Conservation (phyloP, 495 filamentous ascomycete genomes). For the Viridothelium virens region DNA sequence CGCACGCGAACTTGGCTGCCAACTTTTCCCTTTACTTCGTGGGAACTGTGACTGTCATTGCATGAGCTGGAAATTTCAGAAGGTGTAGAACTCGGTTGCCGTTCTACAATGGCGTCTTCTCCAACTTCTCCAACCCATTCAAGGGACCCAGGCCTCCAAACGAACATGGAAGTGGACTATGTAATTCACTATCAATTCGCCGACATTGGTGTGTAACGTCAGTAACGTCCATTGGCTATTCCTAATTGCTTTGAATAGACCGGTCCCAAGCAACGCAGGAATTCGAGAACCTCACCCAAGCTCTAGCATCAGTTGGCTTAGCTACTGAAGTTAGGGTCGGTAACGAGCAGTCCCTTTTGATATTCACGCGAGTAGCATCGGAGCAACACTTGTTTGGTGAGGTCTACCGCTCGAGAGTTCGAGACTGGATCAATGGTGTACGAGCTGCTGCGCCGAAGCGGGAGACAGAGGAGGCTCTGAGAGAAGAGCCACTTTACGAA, state of each 20-base stretch:
- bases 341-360: slow-evolving; percentile 63
- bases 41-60: neutral
- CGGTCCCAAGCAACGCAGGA: slow-evolving; percentile 57
- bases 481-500: slow-evolving; percentile 66
- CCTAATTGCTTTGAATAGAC: slow-evolving; percentile 40
- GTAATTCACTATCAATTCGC: slow-evolving; percentile 75
- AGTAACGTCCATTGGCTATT: neutral
- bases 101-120: slow-evolving; percentile 16
- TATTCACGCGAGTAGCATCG: slow-evolving; percentile 75
- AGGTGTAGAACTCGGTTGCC: neutral
- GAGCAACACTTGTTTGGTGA: slow-evolving; percentile 50
- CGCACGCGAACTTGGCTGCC: neutral
- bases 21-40: neutral
- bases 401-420: slow-evolving; percentile 58
- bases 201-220: slow-evolving; percentile 46
- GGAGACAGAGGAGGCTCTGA: slow-evolving; percentile 55
- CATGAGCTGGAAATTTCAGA: neutral
- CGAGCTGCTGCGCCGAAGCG: slow-evolving; percentile 69
- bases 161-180: slow-evolving; percentile 79
- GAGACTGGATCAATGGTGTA: slow-evolving; percentile 94
- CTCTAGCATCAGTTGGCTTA: slow-evolving; percentile 66
- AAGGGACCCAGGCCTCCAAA: slow-evolving; percentile 36
- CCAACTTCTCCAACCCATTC: slow-evolving; percentile 9
- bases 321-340: slow-evolving; percentile 79
- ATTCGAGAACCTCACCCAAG: slow-evolving; percentile 66